Evolutionary conservation across 768 basidiomycete genomes (phyloP).

Genomic region (Trametes coccinea): DNA sequence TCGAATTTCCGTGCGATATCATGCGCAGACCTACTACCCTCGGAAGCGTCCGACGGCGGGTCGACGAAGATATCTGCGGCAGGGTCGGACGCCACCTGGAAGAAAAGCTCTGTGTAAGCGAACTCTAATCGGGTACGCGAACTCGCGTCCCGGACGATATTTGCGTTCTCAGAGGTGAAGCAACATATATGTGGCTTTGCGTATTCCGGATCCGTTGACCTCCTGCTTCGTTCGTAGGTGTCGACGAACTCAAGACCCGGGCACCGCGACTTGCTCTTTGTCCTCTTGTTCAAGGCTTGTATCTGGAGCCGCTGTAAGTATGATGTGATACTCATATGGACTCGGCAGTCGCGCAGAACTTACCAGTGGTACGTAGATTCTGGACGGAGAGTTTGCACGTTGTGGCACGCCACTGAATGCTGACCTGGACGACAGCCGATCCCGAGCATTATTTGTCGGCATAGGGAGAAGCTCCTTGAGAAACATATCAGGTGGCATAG

Average conservation of each 20-base stretch:
- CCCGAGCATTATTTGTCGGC: neutral
- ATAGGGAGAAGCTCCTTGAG: neutral
- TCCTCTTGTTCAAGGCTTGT: neutral
- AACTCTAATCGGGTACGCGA: neutral
- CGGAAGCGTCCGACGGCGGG: neutral
- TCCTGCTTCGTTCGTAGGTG: neutral
- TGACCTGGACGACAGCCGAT: no score
- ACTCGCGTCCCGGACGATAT: neutral
- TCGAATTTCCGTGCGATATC: neutral
- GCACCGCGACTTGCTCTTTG: neutral
- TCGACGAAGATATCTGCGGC: constrained; percentile 15
- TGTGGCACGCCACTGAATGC: constrained; percentile 6
- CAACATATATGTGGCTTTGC: constrained; percentile 14
- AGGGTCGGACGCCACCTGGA: constrained; percentile 4
- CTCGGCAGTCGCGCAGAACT: no score
- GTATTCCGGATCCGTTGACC: neutral
- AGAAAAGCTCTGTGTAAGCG: constrained; percentile 15
- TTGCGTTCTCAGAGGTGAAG: neutral
- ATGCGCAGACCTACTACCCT: neutral
- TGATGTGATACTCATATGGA: no score
- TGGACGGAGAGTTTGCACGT: neutral
- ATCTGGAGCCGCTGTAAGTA: no score
- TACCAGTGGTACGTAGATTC: neutral
- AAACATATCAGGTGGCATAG: no score
- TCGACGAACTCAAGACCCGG: constrained; percentile 8